Base-by-base conservation (phyloP, 805 yeast species). In the Candida silvicultrix region DNA sequence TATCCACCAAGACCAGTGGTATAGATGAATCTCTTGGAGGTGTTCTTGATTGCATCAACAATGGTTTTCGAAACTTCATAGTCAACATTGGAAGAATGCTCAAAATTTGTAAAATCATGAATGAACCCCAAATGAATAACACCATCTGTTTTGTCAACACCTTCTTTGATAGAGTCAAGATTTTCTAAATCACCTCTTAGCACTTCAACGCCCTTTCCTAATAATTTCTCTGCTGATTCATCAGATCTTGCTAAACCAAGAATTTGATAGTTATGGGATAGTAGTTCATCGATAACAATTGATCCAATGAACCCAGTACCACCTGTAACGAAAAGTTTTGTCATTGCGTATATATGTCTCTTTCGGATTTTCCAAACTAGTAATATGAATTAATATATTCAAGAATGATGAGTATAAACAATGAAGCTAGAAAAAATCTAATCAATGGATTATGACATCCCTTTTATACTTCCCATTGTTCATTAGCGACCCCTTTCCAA, bases 101-200 rank as follows among this genome's bases (percentile, higher is more conserved):
- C 52, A 34, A 47, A 52, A 12, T 59, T 50, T 4, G 46, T 19
- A 43, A 61, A 65, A 42, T 67, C 67, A 47, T 65, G 67, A 23
- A 56, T 49, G 49, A 62, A 69, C 1, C 64, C 75, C 37, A 66
- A 47, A 45, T 69, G 74, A n/a, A 68, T 41, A 14, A 65, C 64
- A 9, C 63, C 74, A 45, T 71, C 75, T 9, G 63, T 44, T 40
- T 54, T 56, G 8, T 45, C 22, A 12, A 68, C 63, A 5, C 54
- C 64, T 39, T 59, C 49, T 20, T 45, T 53, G 14, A 71, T 53
- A 2, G 53, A 35, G 0, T 66, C 69, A 2, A 57, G 28, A 38
- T 60, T 62, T 15, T 49, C 48, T 3, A 70, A 48, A 11, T 49
- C 57, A 20, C 74, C 75, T 16, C 45, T 41, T 20, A 67, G 43